Conservation (phyloP, 2,329 filamentous ascomycete genomes). For the Aspergillus hortae region DNA sequence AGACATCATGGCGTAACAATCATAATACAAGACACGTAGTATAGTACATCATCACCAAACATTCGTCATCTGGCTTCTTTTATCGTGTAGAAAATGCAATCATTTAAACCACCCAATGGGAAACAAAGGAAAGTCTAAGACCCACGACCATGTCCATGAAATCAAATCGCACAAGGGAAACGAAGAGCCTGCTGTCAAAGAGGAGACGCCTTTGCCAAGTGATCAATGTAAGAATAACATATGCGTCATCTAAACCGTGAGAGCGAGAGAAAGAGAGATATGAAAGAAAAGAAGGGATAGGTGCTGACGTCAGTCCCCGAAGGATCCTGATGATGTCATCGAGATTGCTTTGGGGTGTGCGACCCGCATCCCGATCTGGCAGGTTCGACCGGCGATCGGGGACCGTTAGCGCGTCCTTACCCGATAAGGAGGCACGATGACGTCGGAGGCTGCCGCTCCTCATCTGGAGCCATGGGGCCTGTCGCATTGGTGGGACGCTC, state of each 20-base stretch:
- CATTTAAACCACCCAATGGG: constrained; percentile 2
- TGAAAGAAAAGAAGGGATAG: neutral
- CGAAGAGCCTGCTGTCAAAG: constrained; percentile 12
- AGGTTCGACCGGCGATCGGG: constrained; percentile 17
- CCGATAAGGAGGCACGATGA: constrained; percentile 15
- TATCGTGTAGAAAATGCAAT: constrained; percentile 1
- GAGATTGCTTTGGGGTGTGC: constrained; percentile 8
- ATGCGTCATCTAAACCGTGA: constrained; percentile 13
- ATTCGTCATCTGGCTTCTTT: constrained; percentile 15
- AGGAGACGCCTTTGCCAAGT: constrained; percentile 6
- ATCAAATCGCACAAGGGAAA: constrained; percentile 6
- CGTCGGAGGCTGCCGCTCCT: constrained; percentile 19
- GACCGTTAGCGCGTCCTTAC: constrained; percentile 15
- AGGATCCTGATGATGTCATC: constrained; percentile 19
- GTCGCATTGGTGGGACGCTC: neutral
- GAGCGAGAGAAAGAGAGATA: neutral
- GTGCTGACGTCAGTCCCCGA: constrained; percentile 9
- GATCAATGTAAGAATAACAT: constrained; percentile 4
- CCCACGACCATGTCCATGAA: constrained; percentile 5
- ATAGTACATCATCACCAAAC: constrained; percentile 17
- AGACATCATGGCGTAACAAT: constrained; percentile 9
- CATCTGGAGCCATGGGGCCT: constrained; percentile 15
- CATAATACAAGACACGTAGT: constrained; percentile 14
- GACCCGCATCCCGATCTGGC: constrained; percentile 13
- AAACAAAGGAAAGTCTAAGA: constrained; percentile 13